Evolutionary conservation across 2,329 filamentous ascomycete genomes (phyloP), one percentile per base, ranked within the genome.

Genomic region (Aureobasidium sp.): DNA sequence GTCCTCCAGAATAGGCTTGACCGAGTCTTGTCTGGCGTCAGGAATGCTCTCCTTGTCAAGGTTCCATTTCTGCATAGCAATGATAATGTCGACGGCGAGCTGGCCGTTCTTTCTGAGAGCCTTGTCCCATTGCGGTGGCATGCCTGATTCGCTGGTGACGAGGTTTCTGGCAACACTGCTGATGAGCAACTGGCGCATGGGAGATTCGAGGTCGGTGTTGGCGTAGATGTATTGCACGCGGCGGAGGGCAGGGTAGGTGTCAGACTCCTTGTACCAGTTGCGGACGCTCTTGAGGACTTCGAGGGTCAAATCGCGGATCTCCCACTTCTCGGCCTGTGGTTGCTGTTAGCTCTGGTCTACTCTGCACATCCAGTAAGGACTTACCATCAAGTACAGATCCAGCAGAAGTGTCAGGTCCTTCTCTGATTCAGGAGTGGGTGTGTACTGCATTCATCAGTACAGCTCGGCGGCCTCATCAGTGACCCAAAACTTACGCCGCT

Each of bases 81-180:
- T 70, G 64, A 83, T 81, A 61, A 83, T 77, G 65, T 83, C 81
- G 45, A 83, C 81, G 2, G 80, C 80, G 58, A 83, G 69, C 67
- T 82, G 78, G 0, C 81, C 81, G 64, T 83, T 82, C 72, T 79
- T 79, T 67, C 77, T 72, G 55, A 83, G 70, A 7, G 81, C 81
- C 67, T 78, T 79, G 66, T 81, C 80, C 81, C 81, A 83, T 66
- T 82, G 79, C 39, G 70, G 65, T 1, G 81, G 81, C 44, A 83
- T 79, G 11, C 73, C 76, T 8, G 44, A 42, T 27, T 81, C 77
- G 59, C 75, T 74, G 1, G 80, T 71, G 2, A 80, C 78, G 66
- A 83, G 72, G 69, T 81, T 76, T 53, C 81, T 70, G 41, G 81
- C 80, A 2, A 82, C 75, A 34, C 74, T 73, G 47, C 75, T 72